These are phyloP conservation scores for Crithidia acanthocephali DNA, from an alignment of 208 protist genomes.

Conservation along the genomic window DNA sequence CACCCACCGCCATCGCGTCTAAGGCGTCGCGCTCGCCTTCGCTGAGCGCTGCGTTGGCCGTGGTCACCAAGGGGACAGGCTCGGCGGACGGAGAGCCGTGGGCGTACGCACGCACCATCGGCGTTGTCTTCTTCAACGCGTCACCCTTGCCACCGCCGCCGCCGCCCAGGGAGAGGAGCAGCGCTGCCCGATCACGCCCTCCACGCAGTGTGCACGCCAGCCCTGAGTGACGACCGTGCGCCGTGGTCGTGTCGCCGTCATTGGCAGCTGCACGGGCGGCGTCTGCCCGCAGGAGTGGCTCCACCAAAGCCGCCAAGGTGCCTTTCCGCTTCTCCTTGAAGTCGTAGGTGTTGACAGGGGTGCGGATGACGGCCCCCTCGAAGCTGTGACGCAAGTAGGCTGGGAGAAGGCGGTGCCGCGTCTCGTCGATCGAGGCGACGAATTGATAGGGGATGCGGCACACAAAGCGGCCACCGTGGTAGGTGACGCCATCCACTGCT, in stretches of 20 bases:
- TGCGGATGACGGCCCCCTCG: slow-evolving; percentile 86
- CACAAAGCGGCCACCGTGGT: slow-evolving; percentile 65
- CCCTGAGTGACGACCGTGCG: background rate
- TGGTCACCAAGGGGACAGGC: background rate
- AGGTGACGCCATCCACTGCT: background rate
- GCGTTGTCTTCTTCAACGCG: background rate
- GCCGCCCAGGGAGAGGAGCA: slow-evolving; percentile 20
- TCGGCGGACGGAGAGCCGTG: slow-evolving; percentile 1
- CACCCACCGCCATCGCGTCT: slow-evolving; percentile 19
- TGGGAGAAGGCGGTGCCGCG: slow-evolving; percentile 49
- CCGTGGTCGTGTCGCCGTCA: background rate
- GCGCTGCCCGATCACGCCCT: slow-evolving; percentile 9
- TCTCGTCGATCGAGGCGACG: slow-evolving; percentile 55
- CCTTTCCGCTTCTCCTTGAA: slow-evolving; percentile 73
- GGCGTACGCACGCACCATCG: slow-evolving; percentile 27
- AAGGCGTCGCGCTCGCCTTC: slow-evolving; percentile 16
- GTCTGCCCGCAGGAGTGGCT: slow-evolving; percentile 35
- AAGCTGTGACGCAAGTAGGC: slow-evolving; percentile 57
- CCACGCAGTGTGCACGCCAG: background rate
- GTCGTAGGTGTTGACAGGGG: slow-evolving; percentile 78
- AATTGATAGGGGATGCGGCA: slow-evolving; percentile 67
- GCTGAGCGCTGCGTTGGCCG: background rate
- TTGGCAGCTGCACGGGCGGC: background rate
- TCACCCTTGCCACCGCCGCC: background rate
- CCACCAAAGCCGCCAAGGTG: slow-evolving; percentile 47